A percentile compares a stretch with the other conserved stretches of the same genome.
Conservation (phyloP, 495 filamentous ascomycete species). For the Penicillium psychrofluorescens region DNA sequence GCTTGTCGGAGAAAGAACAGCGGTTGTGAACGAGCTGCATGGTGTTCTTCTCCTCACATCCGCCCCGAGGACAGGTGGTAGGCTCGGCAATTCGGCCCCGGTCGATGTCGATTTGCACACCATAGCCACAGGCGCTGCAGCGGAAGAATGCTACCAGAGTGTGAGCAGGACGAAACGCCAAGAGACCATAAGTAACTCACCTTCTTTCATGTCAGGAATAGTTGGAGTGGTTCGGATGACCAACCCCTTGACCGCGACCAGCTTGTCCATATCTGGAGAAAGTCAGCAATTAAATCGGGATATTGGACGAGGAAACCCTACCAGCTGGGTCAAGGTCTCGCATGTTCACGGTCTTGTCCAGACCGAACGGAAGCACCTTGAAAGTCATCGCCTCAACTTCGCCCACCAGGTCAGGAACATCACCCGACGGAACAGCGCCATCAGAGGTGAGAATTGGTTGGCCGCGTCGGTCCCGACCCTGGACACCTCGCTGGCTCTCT, state of each 20-base stretch:
- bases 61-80: constrained; percentile 76
- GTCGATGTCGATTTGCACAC: constrained; percentile 83
- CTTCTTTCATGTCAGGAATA: constrained; percentile 96
- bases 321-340: constrained; percentile 86
- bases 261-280: constrained; percentile 78
- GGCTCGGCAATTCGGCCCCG: constrained; percentile 95
- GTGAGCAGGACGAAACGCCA: background rate
- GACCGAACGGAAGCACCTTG: constrained; percentile 82
- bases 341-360: constrained; percentile 83
- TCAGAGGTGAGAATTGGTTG: constrained; percentile 56
- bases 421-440: constrained; percentile 66
- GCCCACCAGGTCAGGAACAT: constrained; percentile 56
- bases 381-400: constrained; percentile 68
- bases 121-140: constrained; percentile 87
- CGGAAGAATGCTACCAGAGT: constrained; percentile 70
- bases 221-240: constrained; percentile 94
- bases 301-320: constrained; percentile 18
- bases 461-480: constrained; percentile 13
- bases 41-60: constrained; percentile 79
- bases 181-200: constrained; percentile 22
- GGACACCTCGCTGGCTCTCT: constrained; percentile 41
- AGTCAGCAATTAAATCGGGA: constrained; percentile 7
- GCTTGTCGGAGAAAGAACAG: constrained; percentile 91
- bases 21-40: constrained; percentile 99
- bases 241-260: constrained; percentile 91